Evolutionary conservation across 371 early-diverging fungal species (phyloP).

Genomic region (Mucor velutinosus): DNA sequence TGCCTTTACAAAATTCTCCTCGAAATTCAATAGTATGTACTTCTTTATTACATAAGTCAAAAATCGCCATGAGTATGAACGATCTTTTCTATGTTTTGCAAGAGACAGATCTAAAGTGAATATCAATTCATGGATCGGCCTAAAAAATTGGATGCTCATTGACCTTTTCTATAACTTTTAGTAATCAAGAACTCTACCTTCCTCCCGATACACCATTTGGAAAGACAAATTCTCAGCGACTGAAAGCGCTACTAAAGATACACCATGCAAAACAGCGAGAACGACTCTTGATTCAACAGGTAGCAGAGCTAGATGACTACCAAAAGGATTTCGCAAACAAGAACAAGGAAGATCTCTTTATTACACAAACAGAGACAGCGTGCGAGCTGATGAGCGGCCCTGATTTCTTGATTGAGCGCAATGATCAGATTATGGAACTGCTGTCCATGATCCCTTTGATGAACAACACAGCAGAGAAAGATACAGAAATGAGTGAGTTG

Average conservation of each 20-base stretch:
- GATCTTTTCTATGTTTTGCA: neutral
- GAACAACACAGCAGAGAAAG: neutral
- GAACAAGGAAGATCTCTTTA: neutral
- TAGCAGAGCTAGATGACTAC: conserved; percentile 8
- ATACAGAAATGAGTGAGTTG: neutral
- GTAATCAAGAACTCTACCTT: conserved; percentile 1
- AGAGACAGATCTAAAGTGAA: neutral
- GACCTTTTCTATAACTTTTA: neutral
- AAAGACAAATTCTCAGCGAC: neutral
- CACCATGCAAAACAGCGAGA: conserved; percentile 9
- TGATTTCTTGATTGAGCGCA: neutral
- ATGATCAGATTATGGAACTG: neutral
- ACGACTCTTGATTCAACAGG: conserved; percentile 5
- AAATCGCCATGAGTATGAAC: neutral
- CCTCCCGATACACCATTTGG: conserved; percentile 18
- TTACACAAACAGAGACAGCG: neutral
- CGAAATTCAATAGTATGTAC: neutral
- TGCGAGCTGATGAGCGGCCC: conserved; percentile 13
- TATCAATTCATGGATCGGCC: neutral
- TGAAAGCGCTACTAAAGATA: neutral
- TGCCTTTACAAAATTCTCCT: neutral
- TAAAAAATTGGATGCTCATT: neutral
- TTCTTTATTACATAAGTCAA: neutral
- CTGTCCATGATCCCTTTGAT: neutral
- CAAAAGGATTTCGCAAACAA: conserved; percentile 4